Base-by-base conservation (phyloP, 2,329 filamentous ascomycete genomes). In the Diaporthe destruens region DNA sequence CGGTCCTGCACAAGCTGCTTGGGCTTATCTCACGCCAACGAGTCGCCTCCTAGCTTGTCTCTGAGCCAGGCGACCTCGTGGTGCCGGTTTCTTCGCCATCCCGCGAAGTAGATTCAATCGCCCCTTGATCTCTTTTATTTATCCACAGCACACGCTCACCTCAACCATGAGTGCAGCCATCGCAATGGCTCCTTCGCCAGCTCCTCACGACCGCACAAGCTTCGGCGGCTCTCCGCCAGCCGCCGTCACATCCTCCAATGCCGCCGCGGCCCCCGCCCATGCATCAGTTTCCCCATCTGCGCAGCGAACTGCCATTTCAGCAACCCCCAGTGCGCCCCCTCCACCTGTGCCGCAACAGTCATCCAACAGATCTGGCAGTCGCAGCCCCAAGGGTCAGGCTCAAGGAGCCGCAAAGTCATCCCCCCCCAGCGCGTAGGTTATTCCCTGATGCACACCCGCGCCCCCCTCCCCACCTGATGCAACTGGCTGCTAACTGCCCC, bases 101-200 rank as follows among this genome's bases (percentile, higher is more conserved):
- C 32, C 53, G 57, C 32, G 44, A 34, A 63, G 57, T 56, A 67
- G 39, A 29, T 49, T 34, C 65, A 39, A 29, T 32, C 49, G 20
- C 32, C 36, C 16, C 39, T 29, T 44, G 47, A 23, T 51, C n/a
- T 6, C 25, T 23, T 67, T 42, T 42, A 16, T 42, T 14, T 14
- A 5, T 5, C 39, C 71, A 39, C 65, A 59, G 54, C 61, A 66
- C 61, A 61, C 44, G 25, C 63, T 72, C 69, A 67, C 71, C 75
- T 77, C 77, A 91, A 91, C 78, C 81, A 92, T 92, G 90, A 92
- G 89, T 85, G 86, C 90, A 81, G 89, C 89, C 82, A 88, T 92
- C 80, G 89, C 90, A 79, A 91, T 92, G 90, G 90, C 88, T 80
- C 89, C 90, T 76, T 91, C 90, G 80, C 90, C 90, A 79, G 90